Evolutionary conservation across 495 filamentous ascomycete species (phyloP).

Genomic region (Parachaetomium inaequale): DNA sequence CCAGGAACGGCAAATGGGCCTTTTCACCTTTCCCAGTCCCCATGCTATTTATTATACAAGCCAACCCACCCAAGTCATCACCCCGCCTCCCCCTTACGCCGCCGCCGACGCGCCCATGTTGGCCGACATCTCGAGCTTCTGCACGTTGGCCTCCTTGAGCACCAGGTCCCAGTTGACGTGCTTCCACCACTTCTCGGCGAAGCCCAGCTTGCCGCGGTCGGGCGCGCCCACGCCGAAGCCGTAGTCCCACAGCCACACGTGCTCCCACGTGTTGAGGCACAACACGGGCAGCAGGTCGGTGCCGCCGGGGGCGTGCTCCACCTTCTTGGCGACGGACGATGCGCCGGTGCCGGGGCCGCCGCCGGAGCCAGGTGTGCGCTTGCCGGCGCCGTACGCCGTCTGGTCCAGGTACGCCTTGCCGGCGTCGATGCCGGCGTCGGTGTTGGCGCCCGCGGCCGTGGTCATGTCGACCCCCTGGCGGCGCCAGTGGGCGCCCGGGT

Average conservation of each 20-base stretch:
- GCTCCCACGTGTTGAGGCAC: constrained; percentile 95
- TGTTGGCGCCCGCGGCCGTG: constrained; percentile 45
- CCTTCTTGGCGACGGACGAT: constrained; percentile 34
- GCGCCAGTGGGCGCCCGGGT: constrained; percentile 77
- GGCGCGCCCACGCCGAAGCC: constrained; percentile 49
- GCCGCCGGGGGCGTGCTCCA: constrained; percentile 59
- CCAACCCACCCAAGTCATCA: neutral
- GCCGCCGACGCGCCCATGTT: neutral
- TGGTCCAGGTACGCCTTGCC: constrained; percentile 33
- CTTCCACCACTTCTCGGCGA: constrained; percentile 80
- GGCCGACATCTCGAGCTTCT: constrained; percentile 13
- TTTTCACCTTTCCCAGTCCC: neutral
- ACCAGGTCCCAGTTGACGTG: constrained; percentile 80
- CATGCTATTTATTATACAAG: neutral
- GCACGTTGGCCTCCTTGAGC: constrained; percentile 28
- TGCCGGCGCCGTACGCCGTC: constrained; percentile 49
- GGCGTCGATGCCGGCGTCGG: constrained; percentile 36
- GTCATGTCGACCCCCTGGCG: constrained; percentile 78
- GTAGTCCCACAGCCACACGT: constrained; percentile 84
- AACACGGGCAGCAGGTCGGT: constrained; percentile 69
- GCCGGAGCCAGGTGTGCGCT: neutral
- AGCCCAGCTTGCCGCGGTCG: constrained; percentile 65
- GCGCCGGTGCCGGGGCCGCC: neutral
- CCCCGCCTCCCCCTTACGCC: neutral
- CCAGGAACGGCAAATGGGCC: constrained; percentile 10